Evolutionary conservation across 2,329 filamentous ascomycete genomes (phyloP).

Genomic region (Verticillium albo-atrum): DNA sequence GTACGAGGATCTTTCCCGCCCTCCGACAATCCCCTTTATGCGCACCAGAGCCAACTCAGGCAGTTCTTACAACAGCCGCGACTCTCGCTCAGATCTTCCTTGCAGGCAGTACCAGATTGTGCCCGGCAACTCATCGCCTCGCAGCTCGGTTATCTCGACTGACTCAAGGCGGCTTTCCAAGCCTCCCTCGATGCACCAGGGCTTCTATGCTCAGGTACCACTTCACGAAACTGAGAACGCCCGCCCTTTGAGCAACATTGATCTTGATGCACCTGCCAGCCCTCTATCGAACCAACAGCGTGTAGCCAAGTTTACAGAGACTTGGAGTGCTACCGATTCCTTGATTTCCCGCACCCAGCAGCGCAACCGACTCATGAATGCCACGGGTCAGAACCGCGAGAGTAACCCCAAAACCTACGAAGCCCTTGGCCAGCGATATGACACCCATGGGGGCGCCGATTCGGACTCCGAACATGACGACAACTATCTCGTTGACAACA

Average conservation of each 20-base stretch:
- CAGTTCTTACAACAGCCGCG: slow-evolving; percentile 47
- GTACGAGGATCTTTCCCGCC: slow-evolving; percentile 40
- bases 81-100: slow-evolving; percentile 51
- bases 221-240: slow-evolving; percentile 28
- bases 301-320: slow-evolving; percentile 45
- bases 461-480: slow-evolving; percentile 35
- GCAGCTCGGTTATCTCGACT: slow-evolving; percentile 37
- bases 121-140: slow-evolving; percentile 32
- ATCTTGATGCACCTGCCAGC: slow-evolving; percentile 4
- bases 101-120: slow-evolving; percentile 50
- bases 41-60: slow-evolving; percentile 67
- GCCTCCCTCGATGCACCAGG: slow-evolving; percentile 27
- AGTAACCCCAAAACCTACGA: slow-evolving; percentile 35
- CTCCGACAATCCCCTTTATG: slow-evolving; percentile 68
- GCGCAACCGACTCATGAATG: slow-evolving; percentile 38
- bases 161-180: slow-evolving; percentile 45
- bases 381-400: slow-evolving; percentile 23
- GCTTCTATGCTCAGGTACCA: slow-evolving; percentile 47
- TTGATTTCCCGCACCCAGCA: slow-evolving; percentile 50
- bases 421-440: slow-evolving; percentile 39
- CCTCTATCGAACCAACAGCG: slow-evolving; percentile 25
- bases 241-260: slow-evolving; percentile 3
- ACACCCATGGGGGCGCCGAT: slow-evolving; percentile 34
- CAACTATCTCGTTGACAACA: slow-evolving; percentile 16
- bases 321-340: slow-evolving; percentile 51